These are phyloP conservation scores for Furcasterigmium furcatum DNA, from an alignment of 2,329 filamentous ascomycete genomes.

Conservation along the genomic window DNA sequence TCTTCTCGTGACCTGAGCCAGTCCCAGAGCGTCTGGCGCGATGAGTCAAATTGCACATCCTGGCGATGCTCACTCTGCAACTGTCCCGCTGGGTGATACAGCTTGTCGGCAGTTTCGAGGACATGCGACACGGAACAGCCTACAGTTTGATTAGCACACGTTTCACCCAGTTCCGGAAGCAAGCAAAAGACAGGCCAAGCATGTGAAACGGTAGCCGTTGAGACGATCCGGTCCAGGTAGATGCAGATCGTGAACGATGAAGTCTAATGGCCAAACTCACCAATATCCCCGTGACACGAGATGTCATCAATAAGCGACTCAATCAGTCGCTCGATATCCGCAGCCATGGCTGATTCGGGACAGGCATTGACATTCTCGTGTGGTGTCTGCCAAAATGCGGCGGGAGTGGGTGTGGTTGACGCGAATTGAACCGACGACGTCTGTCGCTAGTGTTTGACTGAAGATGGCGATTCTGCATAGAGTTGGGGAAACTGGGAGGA, in stretches of 20 bases:
- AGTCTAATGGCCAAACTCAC: conserved; percentile 6
- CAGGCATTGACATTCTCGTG: conserved; percentile 3
- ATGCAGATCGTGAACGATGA: neutral
- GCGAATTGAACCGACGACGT: conserved; percentile 2
- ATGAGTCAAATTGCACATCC: neutral
- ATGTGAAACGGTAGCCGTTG: too few species aligned
- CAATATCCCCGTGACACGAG: conserved; percentile 13
- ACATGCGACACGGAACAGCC: conserved; percentile 11
- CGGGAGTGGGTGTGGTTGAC: neutral
- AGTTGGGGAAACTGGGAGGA: too few species aligned
- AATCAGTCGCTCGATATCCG: conserved; percentile 12
- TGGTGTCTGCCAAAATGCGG: neutral
- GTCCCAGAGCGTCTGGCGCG: conserved; percentile 14
- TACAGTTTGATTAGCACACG: conserved; percentile 6
- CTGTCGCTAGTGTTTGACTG: neutral
- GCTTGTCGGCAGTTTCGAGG: conserved; percentile 6
- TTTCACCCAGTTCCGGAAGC: too few species aligned
- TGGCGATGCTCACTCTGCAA: neutral
- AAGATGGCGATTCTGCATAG: too few species aligned
- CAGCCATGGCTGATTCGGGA: conserved; percentile 6
- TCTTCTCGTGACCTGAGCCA: conserved; percentile 17
- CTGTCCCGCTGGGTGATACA: conserved; percentile 4
- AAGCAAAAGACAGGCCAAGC: too few species aligned
- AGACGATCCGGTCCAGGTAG: too few species aligned
- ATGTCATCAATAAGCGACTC: conserved; percentile 13